Conservation (phyloP, 176 grass and related monocot genomes). For the Triticum urartu region DNA sequence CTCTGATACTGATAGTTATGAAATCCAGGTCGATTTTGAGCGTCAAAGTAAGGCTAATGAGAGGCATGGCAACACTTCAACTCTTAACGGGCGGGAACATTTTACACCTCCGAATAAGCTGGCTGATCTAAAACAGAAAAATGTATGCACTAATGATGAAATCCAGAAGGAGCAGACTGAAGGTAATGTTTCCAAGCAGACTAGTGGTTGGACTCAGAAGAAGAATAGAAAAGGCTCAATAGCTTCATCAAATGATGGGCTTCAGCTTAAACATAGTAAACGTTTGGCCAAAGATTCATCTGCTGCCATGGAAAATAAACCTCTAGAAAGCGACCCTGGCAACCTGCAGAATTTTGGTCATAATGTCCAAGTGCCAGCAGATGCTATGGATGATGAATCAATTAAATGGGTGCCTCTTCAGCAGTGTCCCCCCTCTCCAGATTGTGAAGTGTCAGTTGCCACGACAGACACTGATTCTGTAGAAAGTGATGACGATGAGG, state of each 20-base stretch:
- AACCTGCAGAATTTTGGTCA: slow-evolving; percentile 15
- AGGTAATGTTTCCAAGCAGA: not conserved
- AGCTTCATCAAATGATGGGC: slow-evolving; percentile 1
- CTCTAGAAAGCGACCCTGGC: not conserved
- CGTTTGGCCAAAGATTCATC: slow-evolving; percentile 27
- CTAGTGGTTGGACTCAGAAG: not conserved
- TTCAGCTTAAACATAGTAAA: slow-evolving; percentile 32
- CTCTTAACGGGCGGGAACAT: not conserved
- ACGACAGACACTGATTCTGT: slow-evolving; percentile 1
- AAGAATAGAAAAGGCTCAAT: slow-evolving; percentile 8
- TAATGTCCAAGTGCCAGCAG: not conserved
- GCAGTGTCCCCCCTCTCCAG: slow-evolving; percentile 3
- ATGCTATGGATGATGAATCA: slow-evolving; percentile 1
- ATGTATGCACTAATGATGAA: slow-evolving; percentile 3
- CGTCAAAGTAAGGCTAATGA: not conserved
- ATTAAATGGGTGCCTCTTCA: slow-evolving; percentile 15
- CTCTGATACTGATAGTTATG: slow-evolving; percentile 16
- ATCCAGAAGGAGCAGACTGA: not conserved
- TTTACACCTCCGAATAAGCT: not conserved
- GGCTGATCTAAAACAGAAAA: not conserved
- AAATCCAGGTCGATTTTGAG: not conserved
- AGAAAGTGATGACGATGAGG: not conserved
- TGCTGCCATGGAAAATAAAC: slow-evolving; percentile 7
- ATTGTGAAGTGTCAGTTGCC: slow-evolving; percentile 4
- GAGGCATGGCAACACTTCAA: not conserved